These are phyloP conservation scores for Ogataea populi-albae DNA, from an alignment of 805 yeast species.

Conservation along the genomic window DNA sequence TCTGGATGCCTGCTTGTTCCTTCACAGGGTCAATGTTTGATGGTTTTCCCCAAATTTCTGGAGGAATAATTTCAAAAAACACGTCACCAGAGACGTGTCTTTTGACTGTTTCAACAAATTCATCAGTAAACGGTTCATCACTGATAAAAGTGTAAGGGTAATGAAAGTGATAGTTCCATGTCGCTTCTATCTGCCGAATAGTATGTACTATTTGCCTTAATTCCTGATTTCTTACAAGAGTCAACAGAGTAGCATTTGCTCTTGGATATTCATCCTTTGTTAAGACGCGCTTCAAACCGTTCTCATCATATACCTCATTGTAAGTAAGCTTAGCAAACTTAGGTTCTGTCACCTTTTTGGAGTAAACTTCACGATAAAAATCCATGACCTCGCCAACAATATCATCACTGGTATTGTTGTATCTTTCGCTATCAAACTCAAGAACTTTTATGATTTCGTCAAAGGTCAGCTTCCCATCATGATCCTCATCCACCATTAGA, in stretches of 20 bases:
- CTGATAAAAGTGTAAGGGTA: slow-evolving; percentile 94
- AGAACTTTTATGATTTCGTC: slow-evolving; percentile 26
- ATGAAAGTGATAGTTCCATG: slow-evolving; percentile 72
- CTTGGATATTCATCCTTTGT: slow-evolving; percentile 32
- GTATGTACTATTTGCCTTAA: slow-evolving; percentile 49
- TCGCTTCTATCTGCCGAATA: slow-evolving; percentile 58
- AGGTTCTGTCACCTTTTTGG: slow-evolving; percentile 34
- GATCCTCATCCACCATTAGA: slow-evolving; percentile 15
- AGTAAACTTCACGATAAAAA: slow-evolving; percentile 33
- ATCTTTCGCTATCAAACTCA: slow-evolving; percentile 21
- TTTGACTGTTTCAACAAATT: slow-evolving; percentile 55
- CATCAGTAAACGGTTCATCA: slow-evolving; percentile 76
- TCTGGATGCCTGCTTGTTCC: slow-evolving; percentile 39
- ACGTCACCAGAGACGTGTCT: slow-evolving; percentile 46
- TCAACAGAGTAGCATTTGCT: slow-evolving; percentile 74
- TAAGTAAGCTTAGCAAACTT: slow-evolving; percentile 32
- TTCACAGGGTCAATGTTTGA: slow-evolving; percentile 37
- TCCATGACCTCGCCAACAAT: slow-evolving; percentile 34
- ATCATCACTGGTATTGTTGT: slow-evolving; percentile 26
- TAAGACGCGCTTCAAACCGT: slow-evolving; percentile 26
- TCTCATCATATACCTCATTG: slow-evolving; percentile 27
- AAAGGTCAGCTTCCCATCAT: slow-evolving; percentile 25
- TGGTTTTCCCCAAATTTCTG: slow-evolving; percentile 50
- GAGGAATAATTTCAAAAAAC: slow-evolving; percentile 52
- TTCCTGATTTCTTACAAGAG: slow-evolving; percentile 77